These are phyloP conservation scores for Fusarium nygamai DNA, from an alignment of 2,329 filamentous ascomycete genomes.

Conservation along the genomic window DNA sequence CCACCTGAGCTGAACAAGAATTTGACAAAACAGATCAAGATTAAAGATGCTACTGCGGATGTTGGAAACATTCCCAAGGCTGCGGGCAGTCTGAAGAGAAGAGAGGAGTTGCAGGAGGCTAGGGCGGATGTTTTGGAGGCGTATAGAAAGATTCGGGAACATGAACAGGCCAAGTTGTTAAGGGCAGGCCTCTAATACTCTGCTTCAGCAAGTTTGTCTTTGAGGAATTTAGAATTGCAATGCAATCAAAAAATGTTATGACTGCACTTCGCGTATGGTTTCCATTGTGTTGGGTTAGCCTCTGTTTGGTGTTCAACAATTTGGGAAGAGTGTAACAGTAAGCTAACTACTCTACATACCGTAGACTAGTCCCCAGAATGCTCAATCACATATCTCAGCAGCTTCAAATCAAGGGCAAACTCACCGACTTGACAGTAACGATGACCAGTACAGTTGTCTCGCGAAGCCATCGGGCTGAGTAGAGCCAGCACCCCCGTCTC, in stretches of 20 bases:
- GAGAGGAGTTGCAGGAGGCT: constrained; percentile 52
- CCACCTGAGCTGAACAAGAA: constrained; percentile 76
- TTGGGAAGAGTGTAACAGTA: not conserved
- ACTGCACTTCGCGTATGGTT: not conserved
- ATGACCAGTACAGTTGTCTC: not conserved
- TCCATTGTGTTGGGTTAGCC: not conserved
- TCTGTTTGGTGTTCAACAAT: not conserved
- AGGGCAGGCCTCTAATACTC: constrained; percentile 9
- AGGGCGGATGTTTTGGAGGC: constrained; percentile 51
- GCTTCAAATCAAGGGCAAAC: not conserved
- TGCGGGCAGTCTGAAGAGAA: constrained; percentile 51
- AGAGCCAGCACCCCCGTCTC: not conserved
- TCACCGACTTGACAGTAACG: not conserved
- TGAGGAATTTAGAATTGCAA: not conserved
- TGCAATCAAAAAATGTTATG: not conserved
- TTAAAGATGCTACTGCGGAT: constrained; percentile 48
- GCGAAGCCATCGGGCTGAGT: not conserved
- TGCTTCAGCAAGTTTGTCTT: constrained; percentile 4
- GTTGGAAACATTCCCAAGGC: constrained; percentile 52
- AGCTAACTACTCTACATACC: not conserved
- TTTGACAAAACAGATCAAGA: constrained; percentile 46
- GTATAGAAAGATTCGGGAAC: constrained; percentile 52
- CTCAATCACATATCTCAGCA: not conserved
- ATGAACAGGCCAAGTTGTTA: constrained; percentile 50
- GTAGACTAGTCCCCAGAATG: too few relatives aligned